A percentile compares a stretch with the other conserved stretches of the same genome.
phyloP scores from a whole-genome alignment of 2,329 filamentous ascomycete species.

The Fusarium pseudonygamai region DNA sequence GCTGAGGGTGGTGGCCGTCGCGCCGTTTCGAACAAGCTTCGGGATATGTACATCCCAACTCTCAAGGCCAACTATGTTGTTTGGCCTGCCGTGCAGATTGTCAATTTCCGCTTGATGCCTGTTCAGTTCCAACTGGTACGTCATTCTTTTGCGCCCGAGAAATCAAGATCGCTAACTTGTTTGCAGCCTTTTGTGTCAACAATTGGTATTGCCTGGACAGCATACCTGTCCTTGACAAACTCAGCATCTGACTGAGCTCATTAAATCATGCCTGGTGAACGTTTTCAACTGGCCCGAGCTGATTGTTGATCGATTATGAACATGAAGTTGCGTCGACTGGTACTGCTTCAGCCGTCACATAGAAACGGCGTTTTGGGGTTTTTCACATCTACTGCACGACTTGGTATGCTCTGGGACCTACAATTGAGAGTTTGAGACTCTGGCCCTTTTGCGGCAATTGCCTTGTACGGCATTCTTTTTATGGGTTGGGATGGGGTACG shows the following conservation, averaged over 20 bases:
- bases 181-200: slow-evolving; percentile 91
- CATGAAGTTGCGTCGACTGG: not conserved
- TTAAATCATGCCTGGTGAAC: not conserved
- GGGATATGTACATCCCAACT: slow-evolving; percentile 92
- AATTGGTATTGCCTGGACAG: slow-evolving; percentile 96
- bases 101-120: slow-evolving; percentile 96
- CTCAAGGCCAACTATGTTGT: slow-evolving; percentile 95
- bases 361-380: slow-evolving; percentile 18
- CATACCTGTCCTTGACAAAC: slow-evolving; percentile 93
- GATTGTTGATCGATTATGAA: not conserved
- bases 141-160: slow-evolving; percentile 27
- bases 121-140: slow-evolving; percentile 96
- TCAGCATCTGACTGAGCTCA: slow-evolving; percentile 72
- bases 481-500: not conserved
- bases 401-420: not conserved
- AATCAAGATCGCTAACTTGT: slow-evolving; percentile 7
- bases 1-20: slow-evolving; percentile 89
- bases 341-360: not conserved
- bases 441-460: not conserved
- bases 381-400: not conserved
- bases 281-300: not conserved
- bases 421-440: not conserved
- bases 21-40: slow-evolving; percentile 83
- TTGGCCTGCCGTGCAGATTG: slow-evolving; percentile 94
- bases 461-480: not conserved